Conservation (phyloP, 1,284 basidiomycete species). For the Leccinum pachyderme region DNA sequence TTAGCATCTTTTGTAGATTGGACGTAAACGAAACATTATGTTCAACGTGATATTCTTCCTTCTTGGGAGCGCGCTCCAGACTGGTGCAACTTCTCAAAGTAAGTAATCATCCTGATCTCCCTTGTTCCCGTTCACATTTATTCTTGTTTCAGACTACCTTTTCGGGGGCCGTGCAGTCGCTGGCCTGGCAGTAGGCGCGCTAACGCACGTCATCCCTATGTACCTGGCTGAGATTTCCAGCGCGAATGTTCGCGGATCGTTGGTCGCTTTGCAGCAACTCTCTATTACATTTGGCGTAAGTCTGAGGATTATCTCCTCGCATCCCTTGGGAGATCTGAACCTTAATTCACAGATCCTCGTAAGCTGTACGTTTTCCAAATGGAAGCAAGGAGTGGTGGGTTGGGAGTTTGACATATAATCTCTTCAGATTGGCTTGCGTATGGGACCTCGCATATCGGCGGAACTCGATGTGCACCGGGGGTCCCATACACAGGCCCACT, state of each 20-base stretch:
- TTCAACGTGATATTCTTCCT: slow-evolving; percentile 33
- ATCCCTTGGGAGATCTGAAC: background rate
- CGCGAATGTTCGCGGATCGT: slow-evolving; percentile 35
- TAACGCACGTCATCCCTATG: slow-evolving; percentile 38
- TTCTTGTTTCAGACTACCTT: slow-evolving; percentile 21
- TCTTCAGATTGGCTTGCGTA: slow-evolving; percentile 33
- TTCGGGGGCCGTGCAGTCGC: slow-evolving; percentile 35
- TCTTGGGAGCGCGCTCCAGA: slow-evolving; percentile 33
- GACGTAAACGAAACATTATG: slow-evolving; percentile 34
- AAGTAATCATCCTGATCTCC: slow-evolving; percentile 7
- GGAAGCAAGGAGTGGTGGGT: background rate
- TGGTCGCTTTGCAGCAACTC: slow-evolving; percentile 34
- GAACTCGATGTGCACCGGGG: slow-evolving; percentile 31
- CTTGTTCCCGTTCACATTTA: background rate
- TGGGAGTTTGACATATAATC: background rate
- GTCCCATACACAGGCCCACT: slow-evolving; percentile 34
- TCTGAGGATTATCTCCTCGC: background rate
- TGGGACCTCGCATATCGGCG: slow-evolving; percentile 37
- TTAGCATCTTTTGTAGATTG: slow-evolving; percentile 18
- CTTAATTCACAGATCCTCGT: slow-evolving; percentile 26
- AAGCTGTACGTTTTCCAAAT: slow-evolving; percentile 26
- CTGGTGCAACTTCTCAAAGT: slow-evolving; percentile 32
- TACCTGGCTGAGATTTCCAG: slow-evolving; percentile 37
- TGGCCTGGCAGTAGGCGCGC: slow-evolving; percentile 31
- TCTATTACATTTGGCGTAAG: slow-evolving; percentile 35